Conservation (phyloP, 2,329 filamentous ascomycete genomes). For the Botryotinia narcissicola region DNA sequence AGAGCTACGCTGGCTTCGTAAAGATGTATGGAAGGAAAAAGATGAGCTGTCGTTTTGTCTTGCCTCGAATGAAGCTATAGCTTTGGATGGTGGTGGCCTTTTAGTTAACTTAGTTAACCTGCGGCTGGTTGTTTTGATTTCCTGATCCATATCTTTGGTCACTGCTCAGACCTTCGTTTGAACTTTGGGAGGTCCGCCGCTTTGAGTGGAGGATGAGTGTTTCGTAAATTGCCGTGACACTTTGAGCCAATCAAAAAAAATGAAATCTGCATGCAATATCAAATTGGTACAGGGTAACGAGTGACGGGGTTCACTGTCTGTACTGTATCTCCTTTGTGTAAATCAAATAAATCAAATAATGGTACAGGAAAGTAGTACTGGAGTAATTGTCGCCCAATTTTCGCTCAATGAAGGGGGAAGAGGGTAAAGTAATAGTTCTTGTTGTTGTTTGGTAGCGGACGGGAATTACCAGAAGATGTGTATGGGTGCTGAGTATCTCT, state of each 20-base stretch:
- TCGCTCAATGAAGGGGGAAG: neutral
- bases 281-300: constrained; percentile 19
- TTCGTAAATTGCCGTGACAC: constrained; percentile 20
- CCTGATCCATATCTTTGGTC: constrained; percentile 32
- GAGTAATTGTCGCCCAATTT: neutral
- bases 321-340: neutral
- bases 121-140: constrained; percentile 44
- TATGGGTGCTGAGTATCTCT: neutral
- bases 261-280: constrained; percentile 18
- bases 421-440: neutral
- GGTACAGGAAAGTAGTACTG: neutral
- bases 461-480: neutral
- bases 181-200: constrained; percentile 19
- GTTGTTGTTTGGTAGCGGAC: neutral
- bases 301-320: constrained; percentile 8
- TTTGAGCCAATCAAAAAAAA: constrained; percentile 20
- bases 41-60: constrained; percentile 51
- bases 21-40: constrained; percentile 38
- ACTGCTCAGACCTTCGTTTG: constrained; percentile 22
- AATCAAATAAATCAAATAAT: neutral
- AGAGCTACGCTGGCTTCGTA: constrained; percentile 63
- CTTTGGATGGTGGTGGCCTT: constrained; percentile 44
- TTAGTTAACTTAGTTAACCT: constrained; percentile 58
- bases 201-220: constrained; percentile 21
- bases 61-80: constrained; percentile 48